These are phyloP conservation scores for Dictyostelium discoideum DNA, from an alignment of 78 protist species.

Conservation along the genomic window DNA sequence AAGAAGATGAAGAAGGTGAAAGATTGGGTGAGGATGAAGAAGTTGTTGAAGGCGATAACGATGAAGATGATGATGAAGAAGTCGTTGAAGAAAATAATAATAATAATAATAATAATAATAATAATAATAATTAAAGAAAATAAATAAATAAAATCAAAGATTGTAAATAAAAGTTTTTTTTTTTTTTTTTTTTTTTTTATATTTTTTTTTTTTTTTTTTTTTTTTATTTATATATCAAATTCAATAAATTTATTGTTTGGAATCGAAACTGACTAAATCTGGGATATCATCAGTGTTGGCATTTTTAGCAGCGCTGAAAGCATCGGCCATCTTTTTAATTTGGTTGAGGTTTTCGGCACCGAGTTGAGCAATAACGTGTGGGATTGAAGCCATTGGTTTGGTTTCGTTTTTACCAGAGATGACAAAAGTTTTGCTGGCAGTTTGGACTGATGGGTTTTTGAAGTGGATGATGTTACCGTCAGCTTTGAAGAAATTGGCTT, in stretches of 20 bases:
- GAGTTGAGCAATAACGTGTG: slow-evolving; percentile 77
- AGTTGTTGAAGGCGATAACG: background rate
- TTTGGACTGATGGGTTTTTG: slow-evolving; percentile 80
- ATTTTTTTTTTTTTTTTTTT: background rate
- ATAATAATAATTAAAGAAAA: background rate
- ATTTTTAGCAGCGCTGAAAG: background rate
- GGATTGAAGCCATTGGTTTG: slow-evolving; percentile 78
- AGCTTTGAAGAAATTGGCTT: slow-evolving; percentile 85
- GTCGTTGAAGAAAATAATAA: background rate
- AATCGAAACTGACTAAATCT: slow-evolving; percentile 66
- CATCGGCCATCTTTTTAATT: slow-evolving; percentile 60
- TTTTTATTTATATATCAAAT: background rate
- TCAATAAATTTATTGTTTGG: slow-evolving; percentile 17
- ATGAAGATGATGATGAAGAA: background rate
- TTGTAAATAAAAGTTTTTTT: background rate
- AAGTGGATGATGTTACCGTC: slow-evolving; percentile 88
- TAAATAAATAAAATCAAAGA: background rate
- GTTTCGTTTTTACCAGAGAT: slow-evolving; percentile 83
- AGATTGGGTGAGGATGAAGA: background rate
- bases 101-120: background rate
- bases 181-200: background rate
- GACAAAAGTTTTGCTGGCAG: slow-evolving; percentile 79
- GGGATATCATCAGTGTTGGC: slow-evolving; percentile 46
- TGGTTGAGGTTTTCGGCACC: slow-evolving; percentile 76
- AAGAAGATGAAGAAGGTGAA: background rate